phyloP scores from a whole-genome alignment of 2,329 filamentous ascomycete species.

The Lecanicillium sp. region DNA sequence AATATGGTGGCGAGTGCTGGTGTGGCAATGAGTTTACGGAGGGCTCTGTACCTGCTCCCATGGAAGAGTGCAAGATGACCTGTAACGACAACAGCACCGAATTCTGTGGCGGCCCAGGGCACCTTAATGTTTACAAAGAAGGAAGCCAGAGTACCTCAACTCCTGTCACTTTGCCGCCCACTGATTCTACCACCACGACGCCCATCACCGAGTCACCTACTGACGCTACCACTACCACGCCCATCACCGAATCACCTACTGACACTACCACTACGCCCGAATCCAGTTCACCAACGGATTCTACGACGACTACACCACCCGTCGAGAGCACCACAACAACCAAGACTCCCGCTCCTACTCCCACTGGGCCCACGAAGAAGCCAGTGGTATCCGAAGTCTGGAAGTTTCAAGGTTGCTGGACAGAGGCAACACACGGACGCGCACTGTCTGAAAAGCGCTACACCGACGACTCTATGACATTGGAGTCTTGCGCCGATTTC shows the following conservation, averaged over 20 bases:
- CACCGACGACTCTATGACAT: slow-evolving; percentile 25
- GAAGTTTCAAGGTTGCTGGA: slow-evolving; percentile 28
- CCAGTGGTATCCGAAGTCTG: slow-evolving; percentile 17
- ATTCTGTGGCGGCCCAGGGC: slow-evolving; percentile 24
- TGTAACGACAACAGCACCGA: slow-evolving; percentile 28
- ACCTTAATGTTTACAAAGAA: slow-evolving; percentile 27
- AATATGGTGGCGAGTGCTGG: slow-evolving; percentile 33
- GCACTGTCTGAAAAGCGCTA: slow-evolving; percentile 21
- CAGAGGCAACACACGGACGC: slow-evolving; percentile 22
- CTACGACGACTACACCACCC: slow-evolving; percentile 1
- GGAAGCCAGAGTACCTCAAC: slow-evolving; percentile 4
- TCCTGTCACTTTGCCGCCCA: slow-evolving; percentile 2
- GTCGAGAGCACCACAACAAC: slow-evolving; percentile 1
- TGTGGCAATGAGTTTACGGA: slow-evolving; percentile 22
- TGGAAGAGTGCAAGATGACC: slow-evolving; percentile 24
- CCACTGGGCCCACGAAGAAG: slow-evolving; percentile 17
- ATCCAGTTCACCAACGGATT: slow-evolving; percentile 16
- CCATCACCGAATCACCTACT: slow-evolving; percentile 14
- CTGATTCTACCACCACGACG: slow-evolving; percentile 1
- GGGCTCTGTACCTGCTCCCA: slow-evolving; percentile 20
- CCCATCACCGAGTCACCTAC: slow-evolving; percentile 13
- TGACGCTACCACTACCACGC: slow-evolving; percentile 24
- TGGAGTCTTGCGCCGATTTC: slow-evolving; percentile 22
- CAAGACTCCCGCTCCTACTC: slow-evolving; percentile 12
- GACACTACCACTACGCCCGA: slow-evolving; percentile 9